Evolutionary conservation across 2,329 filamentous ascomycete genomes (phyloP).

Genomic region (Monilinia polystroma): DNA sequence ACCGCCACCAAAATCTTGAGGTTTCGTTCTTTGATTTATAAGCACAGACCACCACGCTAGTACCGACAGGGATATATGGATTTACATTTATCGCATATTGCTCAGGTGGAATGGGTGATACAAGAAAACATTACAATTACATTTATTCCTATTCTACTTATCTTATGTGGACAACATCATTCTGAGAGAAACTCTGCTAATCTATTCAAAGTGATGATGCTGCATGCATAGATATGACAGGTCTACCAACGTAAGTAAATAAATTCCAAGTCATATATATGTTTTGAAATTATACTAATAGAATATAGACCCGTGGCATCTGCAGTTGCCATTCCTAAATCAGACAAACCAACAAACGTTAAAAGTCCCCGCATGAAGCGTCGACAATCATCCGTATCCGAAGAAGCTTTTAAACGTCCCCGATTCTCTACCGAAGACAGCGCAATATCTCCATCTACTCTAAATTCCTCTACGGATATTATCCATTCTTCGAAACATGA

Average conservation of each 20-base stretch:
- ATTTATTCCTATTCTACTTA: not conserved
- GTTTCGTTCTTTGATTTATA: conserved; percentile 26
- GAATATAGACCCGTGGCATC: conserved; percentile 40
- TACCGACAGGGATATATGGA: conserved; percentile 6
- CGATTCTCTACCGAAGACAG: conserved; percentile 44
- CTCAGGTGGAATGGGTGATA: not conserved
- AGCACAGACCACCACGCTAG: conserved; percentile 29
- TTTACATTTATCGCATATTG: not conserved
- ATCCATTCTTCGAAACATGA: conserved; percentile 23
- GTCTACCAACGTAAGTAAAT: conserved; percentile 12
- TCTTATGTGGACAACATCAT: not conserved
- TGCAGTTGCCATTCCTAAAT: conserved; percentile 41
- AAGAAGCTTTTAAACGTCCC: conserved; percentile 53
- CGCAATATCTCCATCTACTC: conserved; percentile 32
- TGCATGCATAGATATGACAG: conserved; percentile 8
- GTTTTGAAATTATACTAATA: not conserved
- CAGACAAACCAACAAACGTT: conserved; percentile 23
- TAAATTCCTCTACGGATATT: conserved; percentile 35
- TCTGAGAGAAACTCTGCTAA: conserved; percentile 9
- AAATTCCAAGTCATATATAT: not conserved
- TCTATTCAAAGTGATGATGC: conserved; percentile 8
- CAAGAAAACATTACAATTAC: not conserved
- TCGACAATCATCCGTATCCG: conserved; percentile 53
- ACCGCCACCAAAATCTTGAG: conserved; percentile 25
- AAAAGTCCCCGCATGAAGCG: conserved; percentile 40